Evolutionary conservation across 2,329 filamentous ascomycete genomes (phyloP), one percentile per base, ranked within the genome.

Genomic region (Raffaelea albimanens): DNA sequence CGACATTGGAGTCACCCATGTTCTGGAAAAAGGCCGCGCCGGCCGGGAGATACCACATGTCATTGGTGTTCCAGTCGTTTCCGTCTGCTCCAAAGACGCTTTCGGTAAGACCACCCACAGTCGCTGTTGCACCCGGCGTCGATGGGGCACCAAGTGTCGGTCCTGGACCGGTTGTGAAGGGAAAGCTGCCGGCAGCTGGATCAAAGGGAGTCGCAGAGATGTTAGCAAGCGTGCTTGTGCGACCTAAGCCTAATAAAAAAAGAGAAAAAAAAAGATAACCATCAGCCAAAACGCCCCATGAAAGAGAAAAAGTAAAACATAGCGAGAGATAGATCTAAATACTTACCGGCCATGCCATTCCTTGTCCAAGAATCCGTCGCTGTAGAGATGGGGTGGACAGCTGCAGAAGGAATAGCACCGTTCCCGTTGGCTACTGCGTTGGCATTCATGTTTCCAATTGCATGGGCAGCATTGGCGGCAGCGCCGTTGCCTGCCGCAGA

Each of bases 11-110:
- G 52, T 78, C 78, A 50, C 75, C 76, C 56, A 82, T 71, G 58
- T 80, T 82, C 56, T 82, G 78, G 61, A 80, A 83, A 49, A 83
- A 78, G 4, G 78, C 78, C 2, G 79, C 69, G 0, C 80, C 80
- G 0, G 80, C 70, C 0, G 80, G 79, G 1, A 83, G 67, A 57
- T 83, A 83, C 80, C 80, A 83, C 75, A 83, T 79, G 56, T 82
- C 78, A 56, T 72, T 74, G 50, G 69, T 71, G 48, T 67, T 67
- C 77, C 77, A 80, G 45, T 78, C 76, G 2, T 59, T 57, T 8
- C 56, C 58, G 45, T 76, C 67, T 21, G 61, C n/a, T n/a, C n/a
- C 58, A 45, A 76, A 75, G 13, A 75, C 61, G 46, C 64, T 66
- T 36, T 66, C 61, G 25, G 25, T 7, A 7, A 29, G 25, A 29